Evolutionary conservation across 495 filamentous ascomycete genomes (phyloP), one percentile per base, ranked within the genome.

Genomic region (Daldinia loculata): DNA sequence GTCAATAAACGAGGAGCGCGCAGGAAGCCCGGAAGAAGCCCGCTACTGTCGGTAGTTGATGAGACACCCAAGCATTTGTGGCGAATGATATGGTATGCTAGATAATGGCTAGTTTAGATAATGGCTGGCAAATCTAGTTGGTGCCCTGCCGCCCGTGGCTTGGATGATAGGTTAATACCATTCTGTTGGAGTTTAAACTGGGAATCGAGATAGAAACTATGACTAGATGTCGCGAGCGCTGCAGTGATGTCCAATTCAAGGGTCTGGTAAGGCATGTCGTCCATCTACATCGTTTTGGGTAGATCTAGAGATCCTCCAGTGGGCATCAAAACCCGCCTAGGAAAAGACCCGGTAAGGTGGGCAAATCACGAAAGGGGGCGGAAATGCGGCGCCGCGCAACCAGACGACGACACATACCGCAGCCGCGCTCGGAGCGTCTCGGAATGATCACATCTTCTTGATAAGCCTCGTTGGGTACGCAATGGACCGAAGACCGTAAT

Each of bases 91-190:
- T 56, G 43, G 48, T 14, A 63, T 56, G 57, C 50, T 29, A 56
- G 56, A 64, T 22, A 51, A 61, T 29, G 56, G 50, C 50, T 29
- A 60, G 56, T 61, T 29, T 29, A 60, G 56, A 64, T 29, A 61
- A 61, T 38, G 56, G 8, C 70, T 66, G 36, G 61, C 70, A 69
- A 73, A 73, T 73, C 61, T 66, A 59, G 43, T 73, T 63, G 29
- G 58, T 50, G 62, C 51, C 41, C 53, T 32, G 56, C 63, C 57
- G 52, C 70, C 24, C 70, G 66, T 73, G 70, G 70, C 19, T 58
- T 63, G 51, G 52, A 69, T 73, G 70, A 73, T 73, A 73, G 70
- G 70, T 68, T 68, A 72, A 69, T 69, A 69, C 66, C 56, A 56
- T 36, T 50, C 22, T 36, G 52, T 66, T 66, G 70, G 66, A 56